Percentiles rank a stretch among this genome's conserved stretches.
phyloP scores from a whole-genome alignment of 805 yeast genomes.

The Starmerella gropengiesseri region DNA sequence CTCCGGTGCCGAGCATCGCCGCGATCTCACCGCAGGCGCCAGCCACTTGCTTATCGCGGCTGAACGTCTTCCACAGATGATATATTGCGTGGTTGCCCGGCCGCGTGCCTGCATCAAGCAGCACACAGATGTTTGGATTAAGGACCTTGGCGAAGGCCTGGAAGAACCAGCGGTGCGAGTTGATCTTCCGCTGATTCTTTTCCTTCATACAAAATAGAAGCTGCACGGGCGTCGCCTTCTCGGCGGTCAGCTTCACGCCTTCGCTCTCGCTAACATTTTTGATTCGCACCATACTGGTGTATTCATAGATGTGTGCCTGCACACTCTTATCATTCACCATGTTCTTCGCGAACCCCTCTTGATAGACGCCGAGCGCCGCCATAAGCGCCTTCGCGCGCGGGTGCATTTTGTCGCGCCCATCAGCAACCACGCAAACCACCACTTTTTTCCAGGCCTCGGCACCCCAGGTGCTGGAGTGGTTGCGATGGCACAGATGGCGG shows the following conservation, averaged over 20 bases:
- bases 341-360: conserved; percentile 91
- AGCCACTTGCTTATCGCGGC: conserved; percentile 65
- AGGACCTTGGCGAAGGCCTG: conserved; percentile 80
- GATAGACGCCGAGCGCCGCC: conserved; percentile 82
- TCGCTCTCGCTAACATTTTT: conserved; percentile 45
- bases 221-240: conserved; percentile 68
- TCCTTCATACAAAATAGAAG: conserved; percentile 83
- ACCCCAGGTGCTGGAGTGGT: conserved; percentile 75
- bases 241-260: conserved; percentile 53
- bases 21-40: conserved; percentile 98
- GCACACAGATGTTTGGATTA: conserved; percentile 69
- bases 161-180: conserved; percentile 94
- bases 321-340: conserved; percentile 75
- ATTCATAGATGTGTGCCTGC: conserved; percentile 81
- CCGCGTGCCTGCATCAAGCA: conserved; percentile 90
- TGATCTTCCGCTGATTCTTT: conserved; percentile 77
- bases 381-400: conserved; percentile 68
- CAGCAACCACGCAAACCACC: conserved; percentile 80
- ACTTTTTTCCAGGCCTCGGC: conserved; percentile 89
- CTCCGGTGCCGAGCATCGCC: conserved; percentile 62
- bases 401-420: conserved; percentile 78
- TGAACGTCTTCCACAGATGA: conserved; percentile 81
- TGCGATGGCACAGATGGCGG: conserved; percentile 55
- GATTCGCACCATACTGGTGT: conserved; percentile 84
- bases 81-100: conserved; percentile 78